These are phyloP conservation scores for Glycyrrhiza uralensis DNA, from an alignment of 306 rosid genomes.

Conservation along the genomic window DNA sequence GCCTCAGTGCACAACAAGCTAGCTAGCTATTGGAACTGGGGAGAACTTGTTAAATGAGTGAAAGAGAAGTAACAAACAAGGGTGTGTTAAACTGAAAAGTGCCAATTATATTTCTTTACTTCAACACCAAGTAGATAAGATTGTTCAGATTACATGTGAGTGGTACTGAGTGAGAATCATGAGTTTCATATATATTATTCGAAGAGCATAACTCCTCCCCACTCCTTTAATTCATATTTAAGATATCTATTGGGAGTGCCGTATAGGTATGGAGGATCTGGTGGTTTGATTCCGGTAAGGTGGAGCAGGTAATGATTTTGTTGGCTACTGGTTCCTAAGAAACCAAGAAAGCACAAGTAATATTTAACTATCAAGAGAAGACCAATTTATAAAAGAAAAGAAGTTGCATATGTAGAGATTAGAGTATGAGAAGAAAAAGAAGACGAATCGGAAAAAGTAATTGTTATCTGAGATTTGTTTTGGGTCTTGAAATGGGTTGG, in stretches of 20 bases:
- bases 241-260: not conserved
- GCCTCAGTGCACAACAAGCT: not conserved
- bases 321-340: not conserved
- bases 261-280: not conserved
- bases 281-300: not conserved
- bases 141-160: conserved; percentile 32
- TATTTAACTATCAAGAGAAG: not conserved
- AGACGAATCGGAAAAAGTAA: too few relatives aligned
- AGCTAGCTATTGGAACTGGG: not conserved
- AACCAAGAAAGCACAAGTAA: not conserved
- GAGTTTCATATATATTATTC: not conserved
- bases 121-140: conserved; percentile 25
- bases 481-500: too few relatives aligned
- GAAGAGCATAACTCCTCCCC: too few relatives aligned
- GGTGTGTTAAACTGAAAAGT: not conserved
- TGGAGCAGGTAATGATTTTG: too few relatives aligned
- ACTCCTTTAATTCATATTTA: not conserved
- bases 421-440: too few relatives aligned
- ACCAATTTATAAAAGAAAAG: too few relatives aligned
- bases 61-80: conserved; percentile 15
- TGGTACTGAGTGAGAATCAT: not conserved
- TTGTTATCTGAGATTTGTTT: too few relatives aligned
- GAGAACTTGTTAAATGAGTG: conserved; percentile 15
- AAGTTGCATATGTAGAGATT: too few relatives aligned
- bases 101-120: conserved; percentile 32